A percentile compares a stretch with the other conserved stretches of the same genome.
Conservation (phyloP, 768 basidiomycete genomes). For the Boletus tylopilopsis region DNA sequence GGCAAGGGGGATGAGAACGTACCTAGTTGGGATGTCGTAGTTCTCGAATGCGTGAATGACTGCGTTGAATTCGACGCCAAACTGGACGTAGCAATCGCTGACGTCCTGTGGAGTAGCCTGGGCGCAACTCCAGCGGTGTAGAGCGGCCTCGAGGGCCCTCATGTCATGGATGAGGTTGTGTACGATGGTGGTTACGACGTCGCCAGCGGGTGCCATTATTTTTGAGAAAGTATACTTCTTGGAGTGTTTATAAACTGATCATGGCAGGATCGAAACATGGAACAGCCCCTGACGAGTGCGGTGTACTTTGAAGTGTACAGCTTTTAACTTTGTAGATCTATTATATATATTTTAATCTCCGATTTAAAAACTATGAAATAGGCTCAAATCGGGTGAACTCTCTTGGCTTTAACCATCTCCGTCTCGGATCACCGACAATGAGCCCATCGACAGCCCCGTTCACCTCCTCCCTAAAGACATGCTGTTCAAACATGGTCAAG, state of each 20-base stretch:
- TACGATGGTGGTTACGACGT: slow-evolving; percentile 36
- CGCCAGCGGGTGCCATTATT: too few relatives aligned
- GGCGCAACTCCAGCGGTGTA: slow-evolving; percentile 63
- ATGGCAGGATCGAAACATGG: neutral
- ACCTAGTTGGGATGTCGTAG: slow-evolving; percentile 78
- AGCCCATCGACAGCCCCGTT: slow-evolving; percentile 12
- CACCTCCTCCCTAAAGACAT: slow-evolving; percentile 22
- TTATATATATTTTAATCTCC: neutral
- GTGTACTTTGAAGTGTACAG: too few relatives aligned
- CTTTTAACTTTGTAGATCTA: too few relatives aligned
- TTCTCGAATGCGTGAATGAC: slow-evolving; percentile 71
- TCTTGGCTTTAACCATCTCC: neutral
- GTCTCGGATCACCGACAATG: slow-evolving; percentile 22
- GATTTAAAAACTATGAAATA: slow-evolving; percentile 11
- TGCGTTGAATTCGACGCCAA: slow-evolving; percentile 86
- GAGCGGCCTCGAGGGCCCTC: slow-evolving; percentile 72
- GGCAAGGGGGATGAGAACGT: slow-evolving; percentile 17
- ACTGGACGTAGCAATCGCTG: slow-evolving; percentile 84
- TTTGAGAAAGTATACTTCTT: too few relatives aligned
- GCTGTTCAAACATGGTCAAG: slow-evolving; percentile 6
- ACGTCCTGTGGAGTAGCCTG: slow-evolving; percentile 66
- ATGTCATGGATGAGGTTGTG: slow-evolving; percentile 73
- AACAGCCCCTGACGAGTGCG: neutral
- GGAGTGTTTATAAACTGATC: neutral
- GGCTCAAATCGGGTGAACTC: slow-evolving; percentile 18